Conservation (phyloP, 495 filamentous ascomycete species). For the Penicillium macrosclerotiorum region DNA sequence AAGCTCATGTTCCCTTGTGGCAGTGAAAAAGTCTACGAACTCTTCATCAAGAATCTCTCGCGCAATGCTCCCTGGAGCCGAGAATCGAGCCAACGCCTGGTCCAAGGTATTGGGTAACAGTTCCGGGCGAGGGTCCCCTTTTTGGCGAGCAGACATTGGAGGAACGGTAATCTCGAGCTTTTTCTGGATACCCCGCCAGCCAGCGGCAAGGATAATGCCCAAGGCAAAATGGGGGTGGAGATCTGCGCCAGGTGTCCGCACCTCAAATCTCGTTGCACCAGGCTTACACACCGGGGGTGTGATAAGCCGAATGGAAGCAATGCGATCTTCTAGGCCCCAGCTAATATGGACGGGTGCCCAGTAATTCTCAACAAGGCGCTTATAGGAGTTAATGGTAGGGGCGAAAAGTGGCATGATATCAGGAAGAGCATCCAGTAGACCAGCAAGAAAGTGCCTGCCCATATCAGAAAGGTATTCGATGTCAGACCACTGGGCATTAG, state of each 20-base stretch:
- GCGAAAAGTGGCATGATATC: slow-evolving; percentile 92
- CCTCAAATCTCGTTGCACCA: slow-evolving; percentile 80
- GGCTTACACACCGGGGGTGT: slow-evolving; percentile 73
- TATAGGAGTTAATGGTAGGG: slow-evolving; percentile 92
- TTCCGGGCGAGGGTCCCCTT: slow-evolving; percentile 5
- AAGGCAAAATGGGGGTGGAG: slow-evolving; percentile 82
- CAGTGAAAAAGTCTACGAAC: slow-evolving; percentile 90
- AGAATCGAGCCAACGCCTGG: slow-evolving; percentile 73
- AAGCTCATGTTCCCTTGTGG: slow-evolving; percentile 88
- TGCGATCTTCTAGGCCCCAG: slow-evolving; percentile 91
- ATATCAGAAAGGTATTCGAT: slow-evolving; percentile 74
- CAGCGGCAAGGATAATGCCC: slow-evolving; percentile 73
- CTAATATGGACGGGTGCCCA: slow-evolving; percentile 95
- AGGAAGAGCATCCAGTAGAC: slow-evolving; percentile 78
- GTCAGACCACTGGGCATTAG: slow-evolving; percentile 64
- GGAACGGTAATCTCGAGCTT: slow-evolving; percentile 75
- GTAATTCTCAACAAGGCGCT: slow-evolving; percentile 93
- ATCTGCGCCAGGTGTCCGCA: slow-evolving; percentile 85
- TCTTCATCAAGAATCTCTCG: slow-evolving; percentile 83
- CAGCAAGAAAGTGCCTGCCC: slow-evolving; percentile 85
- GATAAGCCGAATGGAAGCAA: slow-evolving; percentile 83
- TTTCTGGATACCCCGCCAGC: slow-evolving; percentile 82
- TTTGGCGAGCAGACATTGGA: slow-evolving; percentile 58
- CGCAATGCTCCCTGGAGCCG: slow-evolving; percentile 67
- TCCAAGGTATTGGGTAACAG: slow-evolving; percentile 70